phyloP scores from a whole-genome alignment of 768 basidiomycete species.

The Lactarius vividus region DNA sequence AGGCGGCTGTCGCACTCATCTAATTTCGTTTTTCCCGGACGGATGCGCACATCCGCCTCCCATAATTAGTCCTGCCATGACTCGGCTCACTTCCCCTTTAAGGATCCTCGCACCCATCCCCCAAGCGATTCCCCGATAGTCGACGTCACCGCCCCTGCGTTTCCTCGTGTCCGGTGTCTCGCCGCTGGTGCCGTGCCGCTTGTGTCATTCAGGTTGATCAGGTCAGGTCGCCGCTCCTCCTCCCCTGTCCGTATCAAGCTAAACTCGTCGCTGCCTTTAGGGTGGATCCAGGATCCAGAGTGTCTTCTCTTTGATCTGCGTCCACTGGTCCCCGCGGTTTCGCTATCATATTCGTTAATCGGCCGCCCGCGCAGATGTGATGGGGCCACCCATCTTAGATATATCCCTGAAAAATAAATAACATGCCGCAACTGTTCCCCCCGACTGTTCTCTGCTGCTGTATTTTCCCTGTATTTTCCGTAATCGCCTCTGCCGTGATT shows the following conservation, averaged over 20 bases:
- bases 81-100: slow-evolving; percentile 20
- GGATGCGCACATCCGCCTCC: slow-evolving; percentile 23
- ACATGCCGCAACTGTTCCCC: slow-evolving; percentile 10
- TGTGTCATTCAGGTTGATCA: slow-evolving; percentile 13
- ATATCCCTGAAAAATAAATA: slow-evolving; percentile 7
- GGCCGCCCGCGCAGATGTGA: slow-evolving; percentile 14
- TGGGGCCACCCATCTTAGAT: slow-evolving; percentile 7
- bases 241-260: slow-evolving; percentile 27
- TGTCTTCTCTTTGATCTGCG: slow-evolving; percentile 19
- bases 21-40: slow-evolving; percentile 17
- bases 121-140: slow-evolving; percentile 25
- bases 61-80: slow-evolving; percentile 20
- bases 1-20: slow-evolving; percentile 19
- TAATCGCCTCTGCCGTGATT: slow-evolving; percentile 13
- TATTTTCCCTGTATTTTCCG: slow-evolving; percentile 21
- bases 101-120: slow-evolving; percentile 13
- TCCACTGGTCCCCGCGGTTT: slow-evolving; percentile 21
- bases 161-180: slow-evolving; percentile 12
- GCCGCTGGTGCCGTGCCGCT: slow-evolving; percentile 13
- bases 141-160: slow-evolving; percentile 26
- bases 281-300: slow-evolving; percentile 19
- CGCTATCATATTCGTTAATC: slow-evolving; percentile 17
- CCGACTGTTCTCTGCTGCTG: neutral
- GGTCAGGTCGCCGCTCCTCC: slow-evolving; percentile 9
- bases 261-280: slow-evolving; percentile 24